Percentiles rank a stretch among this genome's conserved stretches.
These are phyloP conservation scores for Russula brevipes DNA, from an alignment of 768 basidiomycete species.

Conservation along the genomic window DNA sequence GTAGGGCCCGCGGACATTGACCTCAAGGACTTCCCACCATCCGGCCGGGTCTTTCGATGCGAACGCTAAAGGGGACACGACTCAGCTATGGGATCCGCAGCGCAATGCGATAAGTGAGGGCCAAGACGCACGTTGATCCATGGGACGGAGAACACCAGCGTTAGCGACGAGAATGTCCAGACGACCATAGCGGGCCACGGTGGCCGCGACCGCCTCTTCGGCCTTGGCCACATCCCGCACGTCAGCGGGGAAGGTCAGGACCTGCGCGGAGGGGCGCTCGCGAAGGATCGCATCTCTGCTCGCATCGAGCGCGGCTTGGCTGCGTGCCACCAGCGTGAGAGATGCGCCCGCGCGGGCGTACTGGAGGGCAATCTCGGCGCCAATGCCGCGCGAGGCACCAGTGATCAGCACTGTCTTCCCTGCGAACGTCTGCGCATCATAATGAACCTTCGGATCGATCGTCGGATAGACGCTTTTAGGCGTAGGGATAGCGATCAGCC, in stretches of 20 bases:
- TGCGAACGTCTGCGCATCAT: slow-evolving; percentile 9
- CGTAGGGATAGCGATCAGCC: neutral
- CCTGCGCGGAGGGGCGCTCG: neutral
- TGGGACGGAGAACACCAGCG: neutral
- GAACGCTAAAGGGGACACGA: neutral
- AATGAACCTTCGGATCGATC: slow-evolving; percentile 8
- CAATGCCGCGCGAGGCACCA: slow-evolving; percentile 27
- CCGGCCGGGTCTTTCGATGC: slow-evolving; percentile 1
- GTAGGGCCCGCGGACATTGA: slow-evolving; percentile 18
- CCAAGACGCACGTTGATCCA: neutral
- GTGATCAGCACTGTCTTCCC: slow-evolving; percentile 27
- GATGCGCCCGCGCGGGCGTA: slow-evolving; percentile 25
- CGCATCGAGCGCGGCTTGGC: slow-evolving; percentile 2
- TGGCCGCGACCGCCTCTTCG: neutral
- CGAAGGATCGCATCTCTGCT: slow-evolving; percentile 4
- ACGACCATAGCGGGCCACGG: slow-evolving; percentile 2
- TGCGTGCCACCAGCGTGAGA: slow-evolving; percentile 16
- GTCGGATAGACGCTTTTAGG: slow-evolving; percentile 9
- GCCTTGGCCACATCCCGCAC: slow-evolving; percentile 7
- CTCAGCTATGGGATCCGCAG: neutral
- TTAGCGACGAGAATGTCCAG: slow-evolving; percentile 21
- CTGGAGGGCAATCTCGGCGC: slow-evolving; percentile 19
- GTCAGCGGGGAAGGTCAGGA: slow-evolving; percentile 10
- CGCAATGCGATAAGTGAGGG: neutral
- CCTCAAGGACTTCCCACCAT: slow-evolving; percentile 19